Evolutionary conservation across 1,139 yeast genomes (phyloP).

Genomic region (Yamadazyma pseudoaaseri): DNA sequence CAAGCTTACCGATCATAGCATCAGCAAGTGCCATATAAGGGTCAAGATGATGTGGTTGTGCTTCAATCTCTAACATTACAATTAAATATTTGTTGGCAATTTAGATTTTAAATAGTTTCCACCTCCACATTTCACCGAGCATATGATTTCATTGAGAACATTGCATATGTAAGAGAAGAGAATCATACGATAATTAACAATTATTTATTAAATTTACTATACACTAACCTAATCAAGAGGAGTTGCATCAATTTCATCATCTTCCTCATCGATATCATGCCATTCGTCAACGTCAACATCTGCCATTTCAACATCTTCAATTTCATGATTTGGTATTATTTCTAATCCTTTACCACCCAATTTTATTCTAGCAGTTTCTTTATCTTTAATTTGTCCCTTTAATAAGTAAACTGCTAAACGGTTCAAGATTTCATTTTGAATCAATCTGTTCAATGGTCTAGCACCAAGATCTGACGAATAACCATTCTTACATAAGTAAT

Average conservation of each 20-base stretch:
- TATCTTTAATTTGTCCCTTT: slow-evolving; percentile 83
- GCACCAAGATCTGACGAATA: slow-evolving; percentile 96
- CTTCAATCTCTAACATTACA: slow-evolving; percentile 10
- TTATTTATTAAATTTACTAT: neutral
- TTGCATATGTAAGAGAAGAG: too few relatives aligned
- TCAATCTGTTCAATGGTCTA: slow-evolving; percentile 91
- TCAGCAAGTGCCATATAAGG: slow-evolving; percentile 28
- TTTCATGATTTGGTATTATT: slow-evolving; percentile 84
- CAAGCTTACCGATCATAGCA: slow-evolving; percentile 34
- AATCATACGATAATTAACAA: too few relatives aligned
- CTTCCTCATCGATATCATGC: slow-evolving; percentile 56
- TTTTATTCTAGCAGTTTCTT: slow-evolving; percentile 74
- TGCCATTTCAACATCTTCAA: slow-evolving; percentile 52
- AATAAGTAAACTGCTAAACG: slow-evolving; percentile 83
- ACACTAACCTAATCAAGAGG: slow-evolving; percentile 15
- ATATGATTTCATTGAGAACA: neutral
- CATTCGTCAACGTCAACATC: slow-evolving; percentile 56
- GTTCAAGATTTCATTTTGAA: slow-evolving; percentile 85
- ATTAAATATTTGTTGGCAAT: too few relatives aligned
- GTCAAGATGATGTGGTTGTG: slow-evolving; percentile 7
- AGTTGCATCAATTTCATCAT: slow-evolving; percentile 38
- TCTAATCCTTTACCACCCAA: slow-evolving; percentile 64
- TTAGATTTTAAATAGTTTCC: too few relatives aligned
- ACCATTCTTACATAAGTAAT: slow-evolving; percentile 79
- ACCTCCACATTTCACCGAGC: neutral